Percentiles rank a stretch among this genome's conserved stretches.
Evolutionary conservation across 805 yeast genomes (phyloP).

Genomic region (Ogataea paraovalis): DNA sequence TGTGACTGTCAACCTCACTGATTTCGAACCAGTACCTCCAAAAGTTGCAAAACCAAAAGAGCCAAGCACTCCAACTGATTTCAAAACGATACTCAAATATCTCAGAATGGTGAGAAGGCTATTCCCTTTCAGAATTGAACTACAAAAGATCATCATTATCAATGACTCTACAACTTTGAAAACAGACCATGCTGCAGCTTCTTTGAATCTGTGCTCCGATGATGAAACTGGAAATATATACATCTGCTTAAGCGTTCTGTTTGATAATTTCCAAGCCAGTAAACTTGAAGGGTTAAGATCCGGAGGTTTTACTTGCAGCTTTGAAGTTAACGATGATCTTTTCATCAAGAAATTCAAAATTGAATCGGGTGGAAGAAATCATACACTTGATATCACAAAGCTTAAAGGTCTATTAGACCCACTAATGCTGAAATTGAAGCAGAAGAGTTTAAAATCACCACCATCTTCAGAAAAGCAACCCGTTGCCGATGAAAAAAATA

Average conservation of each 20-base stretch:
- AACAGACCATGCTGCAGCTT: background rate
- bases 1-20: background rate
- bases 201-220: background rate
- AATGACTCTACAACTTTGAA: background rate
- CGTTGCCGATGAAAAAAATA: background rate
- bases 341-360: constrained; percentile 1
- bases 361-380: constrained; percentile 3
- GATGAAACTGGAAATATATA: background rate
- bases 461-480: background rate
- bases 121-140: background rate
- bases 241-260: background rate
- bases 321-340: background rate
- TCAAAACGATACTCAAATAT: background rate
- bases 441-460: background rate
- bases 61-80: background rate
- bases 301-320: background rate
- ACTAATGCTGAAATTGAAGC: background rate
- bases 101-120: background rate
- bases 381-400: constrained; percentile 2
- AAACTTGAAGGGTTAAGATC: background rate
- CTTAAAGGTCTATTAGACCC: background rate
- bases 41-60: too few relatives aligned
- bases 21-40: background rate
- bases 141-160: background rate
- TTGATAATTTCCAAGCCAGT: background rate